phyloP scores from a whole-genome alignment of 768 basidiomycete genomes.

The Auriscalpium microsporum region DNA sequence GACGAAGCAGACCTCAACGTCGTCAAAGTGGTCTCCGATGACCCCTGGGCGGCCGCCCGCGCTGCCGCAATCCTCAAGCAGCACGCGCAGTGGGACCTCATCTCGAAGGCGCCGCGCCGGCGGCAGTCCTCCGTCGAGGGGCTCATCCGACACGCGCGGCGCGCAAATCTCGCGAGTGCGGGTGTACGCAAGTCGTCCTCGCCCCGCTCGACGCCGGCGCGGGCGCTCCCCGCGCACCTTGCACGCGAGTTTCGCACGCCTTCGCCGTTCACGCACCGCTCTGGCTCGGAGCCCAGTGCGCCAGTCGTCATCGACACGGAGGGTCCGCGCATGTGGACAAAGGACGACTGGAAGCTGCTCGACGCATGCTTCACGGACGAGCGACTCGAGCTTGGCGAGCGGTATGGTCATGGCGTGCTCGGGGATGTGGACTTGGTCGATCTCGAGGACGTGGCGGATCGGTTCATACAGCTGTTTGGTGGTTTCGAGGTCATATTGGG shows the following conservation, averaged over 20 bases:
- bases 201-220: conserved; percentile 34
- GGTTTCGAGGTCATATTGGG: conserved; percentile 30
- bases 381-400: conserved; percentile 40
- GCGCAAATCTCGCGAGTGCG: conserved; percentile 8
- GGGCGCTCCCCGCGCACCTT: conserved; percentile 49
- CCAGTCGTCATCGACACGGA: conserved; percentile 6
- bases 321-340: conserved; percentile 45
- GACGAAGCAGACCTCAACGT: conserved; percentile 46
- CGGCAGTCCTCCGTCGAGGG: conserved; percentile 26
- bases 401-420: conserved; percentile 27
- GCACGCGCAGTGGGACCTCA: conserved; percentile 78
- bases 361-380: conserved; percentile 75
- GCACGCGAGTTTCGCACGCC: conserved; percentile 9
- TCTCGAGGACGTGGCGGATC: conserved; percentile 48
- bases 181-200: conserved; percentile 10
- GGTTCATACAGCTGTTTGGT: conserved; percentile 46
- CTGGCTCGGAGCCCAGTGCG: not conserved
- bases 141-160: conserved; percentile 19
- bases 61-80: conserved; percentile 92
- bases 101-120: conserved; percentile 40
- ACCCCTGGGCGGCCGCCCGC: conserved; percentile 80
- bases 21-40: conserved; percentile 77
- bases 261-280: conserved; percentile 3
- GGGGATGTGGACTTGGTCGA: conserved; percentile 46
- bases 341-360: conserved; percentile 72